Conservation (phyloP, 1,139 yeast genomes). For the Pichia norvegensis region DNA sequence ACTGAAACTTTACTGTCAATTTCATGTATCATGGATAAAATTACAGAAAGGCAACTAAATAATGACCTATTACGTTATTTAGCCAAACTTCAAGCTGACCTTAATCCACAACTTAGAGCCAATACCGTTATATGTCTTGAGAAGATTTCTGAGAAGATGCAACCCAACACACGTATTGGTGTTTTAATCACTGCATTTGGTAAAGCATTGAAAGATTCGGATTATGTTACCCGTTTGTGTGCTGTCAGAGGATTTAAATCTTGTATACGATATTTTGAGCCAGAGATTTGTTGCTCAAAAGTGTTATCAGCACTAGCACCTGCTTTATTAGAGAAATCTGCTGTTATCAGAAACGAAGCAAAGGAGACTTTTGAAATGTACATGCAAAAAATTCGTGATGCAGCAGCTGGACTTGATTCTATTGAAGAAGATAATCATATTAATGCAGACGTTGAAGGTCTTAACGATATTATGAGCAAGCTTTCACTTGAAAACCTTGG, state of each 20-base stretch:
- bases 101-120: constrained; percentile 75
- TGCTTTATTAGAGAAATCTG: constrained; percentile 66
- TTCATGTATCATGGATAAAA: constrained; percentile 52
- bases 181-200: constrained; percentile 85
- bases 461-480: constrained; percentile 20
- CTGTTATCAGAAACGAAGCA: constrained; percentile 67
- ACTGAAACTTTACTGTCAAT: constrained; percentile 75
- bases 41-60: constrained; percentile 75
- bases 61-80: constrained; percentile 74
- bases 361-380: constrained; percentile 56
- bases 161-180: constrained; percentile 50
- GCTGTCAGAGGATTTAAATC: constrained; percentile 70
- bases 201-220: constrained; percentile 74
- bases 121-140: constrained; percentile 76
- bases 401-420: constrained; percentile 49
- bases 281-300: constrained; percentile 72
- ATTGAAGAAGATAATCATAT: constrained; percentile 36
- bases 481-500: constrained; percentile 21
- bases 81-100: constrained; percentile 85
- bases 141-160: constrained; percentile 59
- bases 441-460: constrained; percentile 19
- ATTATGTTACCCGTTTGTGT: constrained; percentile 67
- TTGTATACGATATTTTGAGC: constrained; percentile 57
- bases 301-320: constrained; percentile 84
- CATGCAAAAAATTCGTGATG: constrained; percentile 54